Percentiles rank a stretch among this genome's conserved stretches.
Evolutionary conservation across 1,284 basidiomycete genomes (phyloP).

Genomic region (Porogramme epimiltina): DNA sequence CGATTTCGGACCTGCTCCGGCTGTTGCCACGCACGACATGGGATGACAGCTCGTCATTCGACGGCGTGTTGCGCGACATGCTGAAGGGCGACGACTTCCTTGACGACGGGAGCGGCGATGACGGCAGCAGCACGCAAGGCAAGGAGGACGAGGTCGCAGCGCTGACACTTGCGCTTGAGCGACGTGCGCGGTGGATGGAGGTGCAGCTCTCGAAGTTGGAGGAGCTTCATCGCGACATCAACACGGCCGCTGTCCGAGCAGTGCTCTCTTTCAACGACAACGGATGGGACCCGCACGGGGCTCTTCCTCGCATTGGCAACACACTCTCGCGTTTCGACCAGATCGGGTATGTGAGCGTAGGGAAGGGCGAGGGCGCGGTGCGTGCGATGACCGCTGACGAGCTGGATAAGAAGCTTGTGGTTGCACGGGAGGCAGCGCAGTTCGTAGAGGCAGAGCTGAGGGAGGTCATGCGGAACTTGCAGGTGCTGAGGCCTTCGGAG

Average conservation of each 20-base stretch:
- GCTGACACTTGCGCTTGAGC: constrained; percentile 78
- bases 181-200: constrained; percentile 87
- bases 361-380: constrained; percentile 15
- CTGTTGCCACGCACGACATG: constrained; percentile 82
- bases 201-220: constrained; percentile 83
- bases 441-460: constrained; percentile 74
- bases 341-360: constrained; percentile 57
- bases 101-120: constrained; percentile 69
- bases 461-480: constrained; percentile 71
- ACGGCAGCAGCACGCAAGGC: constrained; percentile 32
- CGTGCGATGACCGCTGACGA: constrained; percentile 68
- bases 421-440: constrained; percentile 68
- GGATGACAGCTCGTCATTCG: constrained; percentile 85
- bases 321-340: constrained; percentile 69
- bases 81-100: constrained; percentile 82
- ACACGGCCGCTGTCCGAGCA: constrained; percentile 79
- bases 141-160: constrained; percentile 81
- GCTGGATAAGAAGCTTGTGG: constrained; percentile 68
- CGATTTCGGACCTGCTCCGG: constrained; percentile 79
- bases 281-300: constrained; percentile 75
- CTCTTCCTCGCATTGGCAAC: constrained; percentile 65
- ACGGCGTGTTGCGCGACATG: constrained; percentile 82
- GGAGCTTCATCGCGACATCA: constrained; percentile 83
- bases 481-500: constrained; percentile 50
- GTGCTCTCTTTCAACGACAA: constrained; percentile 80